Percentiles rank a stretch among this genome's conserved stretches.
phyloP scores from a whole-genome alignment of 2,329 filamentous ascomycete genomes.

The Beauveria varroae region DNA sequence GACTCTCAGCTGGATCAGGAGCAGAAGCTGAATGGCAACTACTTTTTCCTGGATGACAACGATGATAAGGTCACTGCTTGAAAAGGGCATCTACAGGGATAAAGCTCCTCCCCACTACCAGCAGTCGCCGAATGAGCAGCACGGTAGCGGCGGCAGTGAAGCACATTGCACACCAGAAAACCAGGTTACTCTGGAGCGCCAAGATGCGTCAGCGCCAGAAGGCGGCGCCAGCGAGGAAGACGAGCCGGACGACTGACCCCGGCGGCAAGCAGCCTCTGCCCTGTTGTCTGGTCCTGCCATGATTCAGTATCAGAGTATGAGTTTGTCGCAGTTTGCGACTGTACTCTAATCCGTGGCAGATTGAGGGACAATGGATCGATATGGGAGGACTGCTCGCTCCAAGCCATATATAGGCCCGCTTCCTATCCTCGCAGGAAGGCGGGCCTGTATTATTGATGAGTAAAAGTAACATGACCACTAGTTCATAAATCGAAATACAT shows the following conservation, averaged over 20 bases:
- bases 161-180: not conserved
- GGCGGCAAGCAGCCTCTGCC: constrained; percentile 56
- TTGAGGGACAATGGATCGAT: constrained; percentile 55
- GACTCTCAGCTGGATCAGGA: constrained; percentile 96
- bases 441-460: constrained; percentile 11
- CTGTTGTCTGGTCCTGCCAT: constrained; percentile 56
- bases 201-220: constrained; percentile 32
- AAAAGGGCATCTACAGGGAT: constrained; percentile 43
- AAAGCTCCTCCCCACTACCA: constrained; percentile 23
- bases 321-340: not conserved
- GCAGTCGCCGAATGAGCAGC: constrained; percentile 15
- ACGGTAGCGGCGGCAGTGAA: constrained; percentile 2
- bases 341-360: constrained; percentile 29
- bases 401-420: constrained; percentile 15
- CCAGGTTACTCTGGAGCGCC: constrained; percentile 4
- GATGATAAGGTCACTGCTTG: constrained; percentile 43
- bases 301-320: constrained; percentile 9
- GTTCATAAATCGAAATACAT: not conserved
- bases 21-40: constrained; percentile 91
- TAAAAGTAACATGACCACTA: constrained; percentile 1
- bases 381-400: constrained; percentile 48
- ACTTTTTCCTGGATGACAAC: constrained; percentile 90
- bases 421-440: constrained; percentile 31
- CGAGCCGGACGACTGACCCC: constrained; percentile 55
- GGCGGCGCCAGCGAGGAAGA: constrained; percentile 54